Evolutionary conservation across 2,329 filamentous ascomycete species (phyloP).

Genomic region (Balansia obtecta): DNA sequence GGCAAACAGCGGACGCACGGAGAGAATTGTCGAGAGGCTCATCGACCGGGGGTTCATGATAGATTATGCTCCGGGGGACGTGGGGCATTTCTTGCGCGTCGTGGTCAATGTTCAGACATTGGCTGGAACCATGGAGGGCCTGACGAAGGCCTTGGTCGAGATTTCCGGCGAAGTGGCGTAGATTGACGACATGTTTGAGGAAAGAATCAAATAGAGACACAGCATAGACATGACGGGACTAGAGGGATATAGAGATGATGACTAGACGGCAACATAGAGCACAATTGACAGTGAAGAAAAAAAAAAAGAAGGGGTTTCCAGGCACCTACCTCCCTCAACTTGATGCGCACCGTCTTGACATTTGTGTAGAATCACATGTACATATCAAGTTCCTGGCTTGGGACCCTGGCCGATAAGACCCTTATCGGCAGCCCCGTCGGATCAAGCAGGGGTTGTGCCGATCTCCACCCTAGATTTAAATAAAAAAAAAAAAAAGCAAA

Average conservation of each 20-base stretch:
- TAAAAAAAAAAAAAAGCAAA: neutral
- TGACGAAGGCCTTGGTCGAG: conserved; percentile 41
- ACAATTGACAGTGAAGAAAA: too few relatives aligned
- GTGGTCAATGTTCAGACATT: conserved; percentile 46
- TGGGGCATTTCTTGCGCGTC: conserved; percentile 45
- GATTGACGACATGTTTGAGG: neutral
- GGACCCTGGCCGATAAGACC: neutral
- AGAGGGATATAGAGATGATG: neutral
- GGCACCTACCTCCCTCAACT: neutral
- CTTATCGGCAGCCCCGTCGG: neutral
- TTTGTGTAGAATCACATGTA: too few relatives aligned
- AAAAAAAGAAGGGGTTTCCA: too few relatives aligned
- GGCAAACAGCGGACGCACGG: conserved; percentile 37
- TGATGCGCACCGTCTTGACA: too few relatives aligned
- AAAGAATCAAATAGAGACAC: neutral
- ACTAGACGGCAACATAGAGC: neutral
- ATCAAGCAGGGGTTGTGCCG: too few relatives aligned
- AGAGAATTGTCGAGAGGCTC: conserved; percentile 34
- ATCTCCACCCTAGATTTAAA: too few relatives aligned
- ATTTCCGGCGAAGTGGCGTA: conserved; percentile 21
- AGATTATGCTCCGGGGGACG: conserved; percentile 45
- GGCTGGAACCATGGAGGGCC: conserved; percentile 35
- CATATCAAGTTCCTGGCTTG: neutral
- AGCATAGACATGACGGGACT: neutral
- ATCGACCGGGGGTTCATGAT: conserved; percentile 45